Base-by-base conservation (phyloP, 1,284 basidiomycete genomes). In the Puccinia novopanici region DNA sequence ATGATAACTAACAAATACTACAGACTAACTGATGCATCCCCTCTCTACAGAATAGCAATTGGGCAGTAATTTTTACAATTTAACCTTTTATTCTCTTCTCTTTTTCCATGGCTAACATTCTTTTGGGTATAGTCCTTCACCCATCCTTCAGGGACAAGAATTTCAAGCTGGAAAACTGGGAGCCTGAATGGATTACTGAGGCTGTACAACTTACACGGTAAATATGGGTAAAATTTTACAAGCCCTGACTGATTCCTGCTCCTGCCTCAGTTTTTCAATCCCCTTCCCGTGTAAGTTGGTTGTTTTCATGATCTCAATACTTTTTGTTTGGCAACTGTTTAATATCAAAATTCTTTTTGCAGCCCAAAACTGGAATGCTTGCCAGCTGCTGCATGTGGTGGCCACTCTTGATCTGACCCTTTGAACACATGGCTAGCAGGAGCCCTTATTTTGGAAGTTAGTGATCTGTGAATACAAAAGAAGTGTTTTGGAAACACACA, bases 81-180 rank as follows among this genome's bases (percentile, higher is more conserved):
- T 57, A 27, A 27, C 55, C 24, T 57, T 57, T 10, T 57, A 45
- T n/a, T n/a, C n/a, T n/a, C n/a, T n/a, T n/a, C 45, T 45, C 59
- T 37, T 37, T 17, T 61, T 24, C 34, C 9, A 24, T 24, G 4
- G 37, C 50, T 61, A 15, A n/a, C 24, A 61, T 15, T 8, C 30
- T 24, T 61, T 24, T 57, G n/a, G n/a, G 15, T 45, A 8, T 30
- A 61, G 59, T 61, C 15, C 65, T 67, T 40, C 65, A 67, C 65
- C 65, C 65, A 24, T 67, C 65, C 10, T 67, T 67, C 34, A 67
- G 34, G 24, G 65, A 67, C 34, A 40, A 67, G 22, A 45, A 67
- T 48, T 67, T 67, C 65, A 67, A 67, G 65, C 24, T 67, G 40
- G 61, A 30, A 17, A 42, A 42, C 30, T 65, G 61, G 61, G 61